Percentiles rank a stretch among this genome's conserved stretches.
These are phyloP conservation scores for Sedum album DNA, from an alignment of 164 flowering plant genomes.

Conservation along the genomic window DNA sequence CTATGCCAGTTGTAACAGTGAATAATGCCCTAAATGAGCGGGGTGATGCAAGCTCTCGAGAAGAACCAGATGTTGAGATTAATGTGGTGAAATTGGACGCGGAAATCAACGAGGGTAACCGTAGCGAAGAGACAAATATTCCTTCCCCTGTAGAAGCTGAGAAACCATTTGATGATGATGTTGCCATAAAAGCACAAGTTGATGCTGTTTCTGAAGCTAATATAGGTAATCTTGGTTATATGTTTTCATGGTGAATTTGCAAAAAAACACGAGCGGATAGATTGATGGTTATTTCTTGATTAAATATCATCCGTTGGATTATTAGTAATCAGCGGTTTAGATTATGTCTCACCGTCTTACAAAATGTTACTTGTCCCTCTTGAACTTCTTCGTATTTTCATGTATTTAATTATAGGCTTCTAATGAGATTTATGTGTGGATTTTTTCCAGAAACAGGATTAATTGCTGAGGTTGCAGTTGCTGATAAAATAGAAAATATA, in stretches of 20 bases:
- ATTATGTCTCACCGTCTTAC: no score
- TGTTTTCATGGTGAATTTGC: neutral
- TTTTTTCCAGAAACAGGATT: neutral
- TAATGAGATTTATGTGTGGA: neutral
- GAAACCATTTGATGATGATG: neutral
- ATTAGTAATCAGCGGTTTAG: no score
- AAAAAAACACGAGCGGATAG: no score
- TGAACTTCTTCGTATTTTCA: no score
- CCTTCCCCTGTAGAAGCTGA: neutral
- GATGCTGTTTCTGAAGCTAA: neutral
- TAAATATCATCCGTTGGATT: no score
- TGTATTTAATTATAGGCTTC: no score
- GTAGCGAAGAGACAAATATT: neutral
- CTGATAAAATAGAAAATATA: neutral
- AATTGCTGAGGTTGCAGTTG: neutral
- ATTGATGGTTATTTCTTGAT: no score
- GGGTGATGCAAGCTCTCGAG: neutral
- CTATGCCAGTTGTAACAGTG: neutral
- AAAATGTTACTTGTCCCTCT: no score
- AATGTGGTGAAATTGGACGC: neutral
- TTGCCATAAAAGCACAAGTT: neutral
- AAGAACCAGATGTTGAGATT: neutral
- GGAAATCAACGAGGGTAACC: neutral
- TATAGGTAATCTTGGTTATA: neutral
- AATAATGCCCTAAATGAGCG: neutral